Evolutionary conservation across 108 stramenopile genomes (phyloP).

Genomic region (Cyclotella baltica): DNA sequence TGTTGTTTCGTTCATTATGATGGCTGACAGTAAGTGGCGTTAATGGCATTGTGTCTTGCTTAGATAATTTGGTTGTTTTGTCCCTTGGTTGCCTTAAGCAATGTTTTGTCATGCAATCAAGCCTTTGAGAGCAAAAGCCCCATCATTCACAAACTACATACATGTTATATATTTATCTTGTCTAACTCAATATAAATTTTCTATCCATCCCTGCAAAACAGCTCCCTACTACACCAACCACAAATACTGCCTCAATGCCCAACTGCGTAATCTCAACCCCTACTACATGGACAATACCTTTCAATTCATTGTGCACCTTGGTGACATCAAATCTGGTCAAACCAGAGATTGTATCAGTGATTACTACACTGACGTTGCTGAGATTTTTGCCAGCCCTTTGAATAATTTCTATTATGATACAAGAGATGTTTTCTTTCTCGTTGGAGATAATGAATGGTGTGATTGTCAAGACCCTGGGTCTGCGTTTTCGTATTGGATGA

Average conservation of each 20-base stretch:
- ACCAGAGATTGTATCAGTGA: conserved; percentile 5
- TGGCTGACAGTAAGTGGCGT: conserved; percentile 12
- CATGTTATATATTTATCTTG: background rate
- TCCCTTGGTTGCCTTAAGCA: background rate
- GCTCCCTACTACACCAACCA: conserved; percentile 23
- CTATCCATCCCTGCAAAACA: background rate
- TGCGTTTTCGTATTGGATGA: conserved; percentile 43
- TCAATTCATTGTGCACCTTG: conserved; percentile 23
- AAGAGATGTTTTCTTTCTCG: conserved; percentile 34
- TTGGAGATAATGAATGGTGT: conserved; percentile 43
- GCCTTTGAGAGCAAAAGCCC: no score
- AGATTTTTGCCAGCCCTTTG: conserved; percentile 9
- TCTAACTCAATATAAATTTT: background rate
- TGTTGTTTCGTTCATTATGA: conserved; percentile 11
- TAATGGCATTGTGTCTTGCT: background rate
- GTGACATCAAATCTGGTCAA: conserved; percentile 36
- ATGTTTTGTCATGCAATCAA: background rate
- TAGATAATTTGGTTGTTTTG: no score
- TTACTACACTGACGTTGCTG: conserved; percentile 22
- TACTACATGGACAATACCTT: conserved; percentile 5
- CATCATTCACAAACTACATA: no score
- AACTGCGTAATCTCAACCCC: conserved; percentile 21
- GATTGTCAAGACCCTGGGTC: conserved; percentile 30
- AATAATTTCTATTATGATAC: conserved; percentile 35
- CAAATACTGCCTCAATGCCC: conserved; percentile 28